These are phyloP conservation scores for Coniochaeta hoffmannii DNA, from an alignment of 2,329 filamentous ascomycete species.

Conservation along the genomic window DNA sequence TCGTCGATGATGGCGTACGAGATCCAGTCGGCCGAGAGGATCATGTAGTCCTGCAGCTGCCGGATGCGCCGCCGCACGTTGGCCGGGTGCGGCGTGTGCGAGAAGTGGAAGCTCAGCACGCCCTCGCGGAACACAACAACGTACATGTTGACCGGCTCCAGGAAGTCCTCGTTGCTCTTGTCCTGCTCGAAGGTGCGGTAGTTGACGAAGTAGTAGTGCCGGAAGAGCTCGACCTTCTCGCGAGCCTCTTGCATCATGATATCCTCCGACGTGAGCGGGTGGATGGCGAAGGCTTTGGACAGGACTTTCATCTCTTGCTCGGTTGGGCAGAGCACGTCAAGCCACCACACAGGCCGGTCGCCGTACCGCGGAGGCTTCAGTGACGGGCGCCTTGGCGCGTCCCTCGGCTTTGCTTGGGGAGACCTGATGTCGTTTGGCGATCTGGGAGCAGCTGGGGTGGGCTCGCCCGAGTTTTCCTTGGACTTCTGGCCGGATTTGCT, in stretches of 20 bases:
- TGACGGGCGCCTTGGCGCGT: constrained; percentile 11
- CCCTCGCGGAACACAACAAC: constrained; percentile 95
- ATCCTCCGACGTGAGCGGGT: constrained; percentile 90
- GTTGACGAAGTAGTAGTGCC: constrained; percentile 97
- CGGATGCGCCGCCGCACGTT: constrained; percentile 92
- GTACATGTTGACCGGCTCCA: constrained; percentile 96
- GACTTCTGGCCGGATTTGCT: constrained; percentile 20
- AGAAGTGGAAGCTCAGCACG: constrained; percentile 94
- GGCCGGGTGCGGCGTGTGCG: constrained; percentile 89
- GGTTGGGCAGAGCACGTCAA: constrained; percentile 85
- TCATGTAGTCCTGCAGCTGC: constrained; percentile 88
- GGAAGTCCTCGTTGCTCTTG: constrained; percentile 75
- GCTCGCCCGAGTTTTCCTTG: constrained; percentile 21
- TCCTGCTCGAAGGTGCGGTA: constrained; percentile 98
- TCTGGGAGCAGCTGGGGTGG: constrained; percentile 8
- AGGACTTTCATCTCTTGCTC: constrained; percentile 94
- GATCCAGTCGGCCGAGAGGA: constrained; percentile 94
- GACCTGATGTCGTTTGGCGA: constrained; percentile 34
- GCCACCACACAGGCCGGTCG: constrained; percentile 90
- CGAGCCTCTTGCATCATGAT: constrained; percentile 96
- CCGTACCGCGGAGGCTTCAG: constrained; percentile 46
- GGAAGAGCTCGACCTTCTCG: constrained; percentile 96
- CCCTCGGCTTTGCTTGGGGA: constrained; percentile 12
- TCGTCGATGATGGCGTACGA: constrained; percentile 97
- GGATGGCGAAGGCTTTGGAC: constrained; percentile 88